Evolutionary conservation across 441 rosid species (phyloP), one percentile per base, ranked within the genome.

Genomic region (Jatropha podagrica): DNA sequence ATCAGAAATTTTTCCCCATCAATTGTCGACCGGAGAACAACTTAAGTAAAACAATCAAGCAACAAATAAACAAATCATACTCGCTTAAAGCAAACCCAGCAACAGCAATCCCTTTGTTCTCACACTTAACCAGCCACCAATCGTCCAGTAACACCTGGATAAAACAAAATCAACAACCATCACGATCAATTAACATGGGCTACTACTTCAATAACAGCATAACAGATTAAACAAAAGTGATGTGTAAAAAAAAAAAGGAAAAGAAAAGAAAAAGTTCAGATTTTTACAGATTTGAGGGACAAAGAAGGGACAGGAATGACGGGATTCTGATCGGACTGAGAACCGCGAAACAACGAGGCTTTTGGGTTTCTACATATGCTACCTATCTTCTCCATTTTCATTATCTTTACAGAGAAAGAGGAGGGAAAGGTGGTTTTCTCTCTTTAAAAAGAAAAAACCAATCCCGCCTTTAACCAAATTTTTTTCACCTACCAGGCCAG

Each of bases 101-200:
- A 77, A 90, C 79, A 27, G 85, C 80, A n/a, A 92, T 74, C 65
- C 69, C 82, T 14, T 73, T 81, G 44, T 23, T 75, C 0, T 80
- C 76, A 7, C 73, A 72, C 72, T 68, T 83, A 52, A 72, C 77
- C 20, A 92, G 85, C 93, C 93, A 89, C 95, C 95, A 88, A 42
- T 90, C 86, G 15, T 84, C 4, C 4, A 0, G 0, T 20, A 0
- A 23, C 5, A 48, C 38, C 13, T 0, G 59, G 3, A n/a, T 5
- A 8, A 12, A 3, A 7, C 46, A 42, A 42, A 41, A 38, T 40
- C 44, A 26, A 26, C 14, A 37, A 27, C 18, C 10, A 32, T 32
- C 32, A 32, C 32, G 32, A 1, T 6, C 14, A 23, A 66, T 74
- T 48, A 6, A 23, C 38, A 37, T 17, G 0, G 32, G 32, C 3